Base-by-base conservation (phyloP, 495 filamentous ascomycete genomes). In the Lasiosphaeriaceae sp. region DNA sequence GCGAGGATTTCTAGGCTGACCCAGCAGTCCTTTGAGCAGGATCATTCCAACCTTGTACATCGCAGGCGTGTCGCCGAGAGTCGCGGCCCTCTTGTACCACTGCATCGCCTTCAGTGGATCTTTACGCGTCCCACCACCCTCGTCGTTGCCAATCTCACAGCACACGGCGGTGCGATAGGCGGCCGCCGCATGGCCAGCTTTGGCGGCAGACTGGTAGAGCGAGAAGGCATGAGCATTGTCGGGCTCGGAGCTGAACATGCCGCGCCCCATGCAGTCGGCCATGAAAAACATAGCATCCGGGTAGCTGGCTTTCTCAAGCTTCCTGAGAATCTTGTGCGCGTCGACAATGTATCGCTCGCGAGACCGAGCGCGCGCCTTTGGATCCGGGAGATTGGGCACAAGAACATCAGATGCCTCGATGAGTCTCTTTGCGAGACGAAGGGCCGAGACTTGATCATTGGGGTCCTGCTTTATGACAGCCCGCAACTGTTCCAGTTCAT, bases 21-120 rank as follows among this genome's bases (percentile, higher is more conserved):
- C 92, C 14, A 98, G 83, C n/a, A 97, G 80, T 20, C 92, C 93
- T 69, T 97, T 97, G 24, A 96, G 79, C 60, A 89, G 77, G 65
- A 98, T 96, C 84, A 96, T 93, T 51, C 94, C 94, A 72, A 97
- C 86, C 71, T 98, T 98, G 75, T 96, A 98, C 92, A 96, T 95
- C 22, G 93, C 94, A 0, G 92, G 86, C 0, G 89, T 87, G 64
- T 97, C 92, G 12, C 94, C 94, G 5, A 97, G 77, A 7, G 88
- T 83, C 1, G 94, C 92, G 12, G 93, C 90, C 19, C 92, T 90
- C 68, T 91, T 92, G 69, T 97, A 98, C 94, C 94, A 98, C 65
- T 97, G 92, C 26, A 97, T 90, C 9, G 94, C 91, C 74, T 96
- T 97, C 62, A 90, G 71, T 3, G 90, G 89, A 68, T 98, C 94